phyloP scores from a whole-genome alignment of 768 basidiomycete genomes.

The Crassisporium funariophilum region DNA sequence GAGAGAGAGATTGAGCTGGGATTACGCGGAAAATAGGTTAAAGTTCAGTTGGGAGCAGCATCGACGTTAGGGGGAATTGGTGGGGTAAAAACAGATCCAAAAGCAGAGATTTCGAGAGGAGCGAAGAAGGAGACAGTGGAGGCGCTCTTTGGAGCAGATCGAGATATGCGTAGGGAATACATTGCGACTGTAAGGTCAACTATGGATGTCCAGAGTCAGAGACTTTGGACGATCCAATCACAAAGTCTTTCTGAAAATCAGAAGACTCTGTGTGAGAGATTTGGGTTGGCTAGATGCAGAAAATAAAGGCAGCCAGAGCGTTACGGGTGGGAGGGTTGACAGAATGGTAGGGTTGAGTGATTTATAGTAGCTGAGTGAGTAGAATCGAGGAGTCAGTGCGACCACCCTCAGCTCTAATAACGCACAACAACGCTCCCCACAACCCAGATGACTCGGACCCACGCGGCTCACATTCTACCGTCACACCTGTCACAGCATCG shows the following conservation, averaged over 20 bases:
- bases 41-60: conserved; percentile 37
- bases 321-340: conserved; percentile 1
- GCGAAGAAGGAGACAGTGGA: conserved; percentile 15
- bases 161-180: conserved; percentile 29
- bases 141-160: conserved; percentile 25
- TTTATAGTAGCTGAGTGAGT: conserved; percentile 17
- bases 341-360: too few relatives aligned
- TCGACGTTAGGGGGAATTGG: conserved; percentile 33
- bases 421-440: conserved; percentile 16
- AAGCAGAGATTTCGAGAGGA: conserved; percentile 11
- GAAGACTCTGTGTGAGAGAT: conserved; percentile 22
- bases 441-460: conserved; percentile 23
- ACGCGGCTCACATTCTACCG: conserved; percentile 16
- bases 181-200: conserved; percentile 39
- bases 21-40: conserved; percentile 22
- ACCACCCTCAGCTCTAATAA: conserved; percentile 15
- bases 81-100: conserved; percentile 14
- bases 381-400: conserved; percentile 22
- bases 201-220: conserved; percentile 40
- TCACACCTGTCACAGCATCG: conserved; percentile 12
- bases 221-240: conserved; percentile 49
- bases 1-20: conserved; percentile 28
- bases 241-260: conserved; percentile 40
- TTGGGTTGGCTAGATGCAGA: not conserved
- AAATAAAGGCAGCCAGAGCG: conserved; percentile 3